Conservation (phyloP, 495 filamentous ascomycete genomes). For the Neurospora sp. region DNA sequence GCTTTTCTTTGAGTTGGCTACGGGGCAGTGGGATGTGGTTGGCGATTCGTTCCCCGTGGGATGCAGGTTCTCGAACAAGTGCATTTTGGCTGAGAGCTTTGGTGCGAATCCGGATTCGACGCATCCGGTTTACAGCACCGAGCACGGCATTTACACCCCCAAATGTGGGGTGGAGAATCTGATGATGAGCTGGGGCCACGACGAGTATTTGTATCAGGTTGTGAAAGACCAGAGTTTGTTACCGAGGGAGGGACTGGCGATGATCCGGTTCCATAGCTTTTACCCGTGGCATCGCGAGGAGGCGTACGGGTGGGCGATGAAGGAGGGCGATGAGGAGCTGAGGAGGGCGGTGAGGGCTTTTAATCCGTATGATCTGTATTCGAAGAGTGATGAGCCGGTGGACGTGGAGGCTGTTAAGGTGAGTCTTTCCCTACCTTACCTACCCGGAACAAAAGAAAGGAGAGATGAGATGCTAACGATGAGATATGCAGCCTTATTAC, state of each 20-base stretch:
- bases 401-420: constrained; percentile 64
- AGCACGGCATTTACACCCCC: constrained; percentile 66
- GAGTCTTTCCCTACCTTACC: neutral
- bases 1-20: constrained; percentile 63
- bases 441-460: neutral
- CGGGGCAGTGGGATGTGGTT: constrained; percentile 88
- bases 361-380: constrained; percentile 87
- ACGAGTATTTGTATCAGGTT: constrained; percentile 84
- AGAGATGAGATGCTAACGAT: neutral
- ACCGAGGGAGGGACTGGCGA: constrained; percentile 71
- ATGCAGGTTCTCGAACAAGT: constrained; percentile 62
- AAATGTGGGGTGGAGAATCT: constrained; percentile 73
- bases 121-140: constrained; percentile 57
- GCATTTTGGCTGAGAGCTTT: constrained; percentile 74
- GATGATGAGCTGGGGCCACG: constrained; percentile 87
- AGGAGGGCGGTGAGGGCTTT: constrained; percentile 73
- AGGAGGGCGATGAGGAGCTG: constrained; percentile 68
- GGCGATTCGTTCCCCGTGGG: constrained; percentile 91
- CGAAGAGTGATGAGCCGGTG: constrained; percentile 76
- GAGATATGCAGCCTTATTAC: constrained; percentile 57
- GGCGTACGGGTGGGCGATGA: constrained; percentile 72
- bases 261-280: constrained; percentile 86
- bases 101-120: constrained; percentile 55
- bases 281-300: constrained; percentile 80
- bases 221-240: constrained; percentile 67